Evolutionary conservation across 1,284 basidiomycete genomes (phyloP).

Genomic region (Pterulicium gracile): DNA sequence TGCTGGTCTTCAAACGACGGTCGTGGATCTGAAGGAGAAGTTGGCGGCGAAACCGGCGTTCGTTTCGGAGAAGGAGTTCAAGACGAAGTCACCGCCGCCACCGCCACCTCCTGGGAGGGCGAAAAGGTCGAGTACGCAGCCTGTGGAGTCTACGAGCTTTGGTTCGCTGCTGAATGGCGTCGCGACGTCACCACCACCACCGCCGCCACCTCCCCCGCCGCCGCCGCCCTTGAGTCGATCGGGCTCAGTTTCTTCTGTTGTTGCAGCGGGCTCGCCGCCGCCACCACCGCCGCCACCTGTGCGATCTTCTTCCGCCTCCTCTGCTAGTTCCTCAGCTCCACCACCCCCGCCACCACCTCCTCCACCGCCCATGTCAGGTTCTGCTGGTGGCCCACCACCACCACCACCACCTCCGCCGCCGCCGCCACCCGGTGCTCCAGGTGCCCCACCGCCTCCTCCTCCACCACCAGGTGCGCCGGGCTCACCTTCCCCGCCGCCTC

Average conservation of each 20-base stretch:
- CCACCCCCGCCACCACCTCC: conserved; percentile 15
- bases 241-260: not conserved
- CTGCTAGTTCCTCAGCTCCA: conserved; percentile 9
- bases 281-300: conserved; percentile 11
- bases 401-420: conserved; percentile 11
- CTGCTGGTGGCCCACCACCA: conserved; percentile 15
- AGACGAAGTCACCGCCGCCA: conserved; percentile 52
- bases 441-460: conserved; percentile 17
- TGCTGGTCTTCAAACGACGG: conserved; percentile 24
- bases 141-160: not conserved
- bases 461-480: conserved; percentile 19
- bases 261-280: conserved; percentile 6
- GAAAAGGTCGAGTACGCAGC: conserved; percentile 15
- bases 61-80: conserved; percentile 63
- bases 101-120: conserved; percentile 39
- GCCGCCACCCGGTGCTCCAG: conserved; percentile 12
- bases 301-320: conserved; percentile 6
- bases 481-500: conserved; percentile 23
- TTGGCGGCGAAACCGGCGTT: conserved; percentile 32
- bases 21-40: conserved; percentile 34
- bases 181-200: conserved; percentile 5
- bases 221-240: conserved; percentile 10
- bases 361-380: conserved; percentile 14
- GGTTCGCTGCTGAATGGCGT: not conserved
- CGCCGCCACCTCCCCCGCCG: conserved; percentile 7